These are phyloP conservation scores for Aspergillus vadensis DNA, from an alignment of 2,329 filamentous ascomycete genomes.

Conservation along the genomic window DNA sequence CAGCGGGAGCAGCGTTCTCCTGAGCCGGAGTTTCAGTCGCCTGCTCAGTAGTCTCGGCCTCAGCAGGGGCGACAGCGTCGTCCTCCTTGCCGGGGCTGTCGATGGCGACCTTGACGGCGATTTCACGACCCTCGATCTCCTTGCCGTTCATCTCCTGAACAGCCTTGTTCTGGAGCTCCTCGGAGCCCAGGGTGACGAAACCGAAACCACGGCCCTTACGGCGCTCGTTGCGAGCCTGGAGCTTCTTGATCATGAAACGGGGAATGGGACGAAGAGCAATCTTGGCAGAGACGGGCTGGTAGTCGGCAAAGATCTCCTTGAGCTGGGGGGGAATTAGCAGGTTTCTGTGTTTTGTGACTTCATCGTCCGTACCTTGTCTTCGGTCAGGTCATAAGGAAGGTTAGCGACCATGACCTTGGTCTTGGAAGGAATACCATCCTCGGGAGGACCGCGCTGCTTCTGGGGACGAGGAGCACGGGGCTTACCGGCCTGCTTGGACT, in stretches of 20 bases:
- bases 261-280: constrained; percentile 98
- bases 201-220: constrained; percentile 99
- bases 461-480: constrained; percentile 56
- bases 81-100: constrained; percentile 99
- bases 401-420: constrained; percentile 99
- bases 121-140: constrained; percentile 97
- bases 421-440: constrained; percentile 97
- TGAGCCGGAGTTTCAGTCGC: constrained; percentile 42
- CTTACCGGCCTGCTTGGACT: constrained; percentile 40
- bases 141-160: constrained; percentile 99
- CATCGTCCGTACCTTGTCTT: constrained; percentile 77
- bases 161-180: constrained; percentile 96
- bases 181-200: constrained; percentile 92
- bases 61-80: constrained; percentile 59
- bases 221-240: constrained; percentile 94
- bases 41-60: constrained; percentile 45
- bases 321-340: constrained; percentile 62
- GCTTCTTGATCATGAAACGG: constrained; percentile 99
- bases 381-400: constrained; percentile 94
- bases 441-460: constrained; percentile 90
- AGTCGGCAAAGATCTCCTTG: constrained; percentile 93
- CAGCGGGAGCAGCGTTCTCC: constrained; percentile 46
- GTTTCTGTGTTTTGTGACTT: background rate
- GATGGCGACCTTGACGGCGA: constrained; percentile 99
- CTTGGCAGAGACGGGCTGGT: constrained; percentile 92